Evolutionary conservation across 305 asterid species (phyloP).

Genomic region (Rubia tinctorum): DNA sequence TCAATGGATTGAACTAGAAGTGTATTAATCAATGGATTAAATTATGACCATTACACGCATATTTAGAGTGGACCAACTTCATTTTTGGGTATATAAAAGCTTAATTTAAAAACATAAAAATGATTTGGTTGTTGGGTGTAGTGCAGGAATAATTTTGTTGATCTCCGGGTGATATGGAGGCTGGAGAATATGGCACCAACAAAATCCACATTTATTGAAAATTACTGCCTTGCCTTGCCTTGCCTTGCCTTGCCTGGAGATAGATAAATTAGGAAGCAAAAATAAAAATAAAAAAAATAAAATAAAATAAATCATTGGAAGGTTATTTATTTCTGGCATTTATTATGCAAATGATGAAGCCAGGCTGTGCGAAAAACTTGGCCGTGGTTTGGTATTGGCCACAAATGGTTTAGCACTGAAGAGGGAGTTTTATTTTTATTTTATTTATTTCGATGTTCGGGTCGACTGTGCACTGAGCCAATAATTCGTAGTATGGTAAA

Average conservation of each 20-base stretch:
- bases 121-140: neutral
- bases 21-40: too few relatives aligned
- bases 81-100: neutral
- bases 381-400: conserved; percentile 30
- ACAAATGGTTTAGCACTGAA: conserved; percentile 16
- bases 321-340: conserved; percentile 24
- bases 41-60: too few relatives aligned
- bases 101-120: neutral
- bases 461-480: neutral
- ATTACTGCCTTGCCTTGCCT: neutral
- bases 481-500: conserved; percentile 4
- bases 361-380: conserved; percentile 40
- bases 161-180: conserved; percentile 8
- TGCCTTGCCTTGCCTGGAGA: neutral
- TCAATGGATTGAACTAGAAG: too few relatives aligned
- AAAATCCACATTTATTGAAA: conserved; percentile 6
- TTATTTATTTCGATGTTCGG: neutral
- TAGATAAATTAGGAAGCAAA: neutral
- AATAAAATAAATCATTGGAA: neutral
- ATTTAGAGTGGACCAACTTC: neutral
- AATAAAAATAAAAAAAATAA: too few relatives aligned
- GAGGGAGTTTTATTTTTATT: neutral
- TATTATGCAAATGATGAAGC: conserved; percentile 42
- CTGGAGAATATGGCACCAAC: neutral
- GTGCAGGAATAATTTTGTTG: conserved; percentile 7